Percentiles rank a stretch among this genome's conserved stretches.
Evolutionary conservation across 176 grass and related monocot genomes (phyloP).

Genomic region (Eragrostis curvula): DNA sequence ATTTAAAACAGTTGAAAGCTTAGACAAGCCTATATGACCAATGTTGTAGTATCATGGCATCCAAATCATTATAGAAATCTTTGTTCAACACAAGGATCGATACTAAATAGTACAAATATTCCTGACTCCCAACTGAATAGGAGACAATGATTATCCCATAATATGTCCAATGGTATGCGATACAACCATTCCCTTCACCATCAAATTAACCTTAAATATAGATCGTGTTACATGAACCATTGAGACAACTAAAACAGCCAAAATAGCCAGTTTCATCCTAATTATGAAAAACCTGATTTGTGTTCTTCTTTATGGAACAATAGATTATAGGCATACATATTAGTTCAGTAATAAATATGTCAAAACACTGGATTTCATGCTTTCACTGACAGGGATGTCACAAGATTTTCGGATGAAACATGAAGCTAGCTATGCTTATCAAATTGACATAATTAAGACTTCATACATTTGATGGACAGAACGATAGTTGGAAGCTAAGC

Average conservation of each 20-base stretch:
- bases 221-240: not conserved
- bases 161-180: not conserved
- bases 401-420: not conserved
- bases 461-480: not conserved
- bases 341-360: too few relatives aligned
- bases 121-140: not conserved
- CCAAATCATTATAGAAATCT: too few relatives aligned
- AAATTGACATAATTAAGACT: not conserved
- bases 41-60: too few relatives aligned
- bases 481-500: not conserved
- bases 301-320: too few relatives aligned
- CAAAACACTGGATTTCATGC: not conserved
- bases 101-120: too few relatives aligned
- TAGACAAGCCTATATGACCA: constrained; percentile 1
- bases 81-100: too few relatives aligned
- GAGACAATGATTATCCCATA: not conserved
- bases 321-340: not conserved
- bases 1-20: not conserved
- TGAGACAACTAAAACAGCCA: not conserved
- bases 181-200: not conserved
- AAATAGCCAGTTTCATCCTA: constrained; percentile 6
- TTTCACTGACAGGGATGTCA: not conserved
- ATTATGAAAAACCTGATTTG: not conserved
- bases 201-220: not conserved
- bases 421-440: not conserved